Evolutionary conservation across 2,329 filamentous ascomycete species (phyloP).

Genomic region (Colletotrichum tropicale): DNA sequence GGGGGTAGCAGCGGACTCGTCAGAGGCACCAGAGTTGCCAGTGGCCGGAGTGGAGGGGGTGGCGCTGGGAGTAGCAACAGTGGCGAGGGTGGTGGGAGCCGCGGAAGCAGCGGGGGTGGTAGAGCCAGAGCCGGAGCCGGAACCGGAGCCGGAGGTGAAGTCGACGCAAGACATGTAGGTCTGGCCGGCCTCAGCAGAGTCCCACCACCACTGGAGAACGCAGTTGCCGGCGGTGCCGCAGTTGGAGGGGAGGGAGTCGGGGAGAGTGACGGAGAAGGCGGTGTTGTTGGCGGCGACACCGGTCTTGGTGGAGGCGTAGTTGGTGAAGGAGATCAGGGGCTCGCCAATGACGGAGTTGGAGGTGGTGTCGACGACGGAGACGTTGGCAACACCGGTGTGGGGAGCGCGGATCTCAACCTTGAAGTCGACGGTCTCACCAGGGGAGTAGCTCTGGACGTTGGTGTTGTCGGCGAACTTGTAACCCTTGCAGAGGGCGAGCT

Average conservation of each 20-base stretch:
- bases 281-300: slow-evolving; percentile 26
- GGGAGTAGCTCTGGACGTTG: slow-evolving; percentile 27
- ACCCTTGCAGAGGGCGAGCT: slow-evolving; percentile 41
- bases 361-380: slow-evolving; percentile 51
- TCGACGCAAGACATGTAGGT: slow-evolving; percentile 70
- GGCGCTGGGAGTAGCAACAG: not conserved
- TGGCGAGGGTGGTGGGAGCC: slow-evolving; percentile 9
- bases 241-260: slow-evolving; percentile 44
- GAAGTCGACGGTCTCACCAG: slow-evolving; percentile 40
- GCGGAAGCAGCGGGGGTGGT: not conserved
- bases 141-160: slow-evolving; percentile 39
- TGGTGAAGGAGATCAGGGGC: slow-evolving; percentile 50
- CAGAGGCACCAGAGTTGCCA: not conserved
- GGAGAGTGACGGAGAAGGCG: slow-evolving; percentile 61
- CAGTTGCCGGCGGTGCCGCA: slow-evolving; percentile 54
- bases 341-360: slow-evolving; percentile 52
- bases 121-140: slow-evolving; percentile 4
- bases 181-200: slow-evolving; percentile 59
- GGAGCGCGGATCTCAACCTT: slow-evolving; percentile 43
- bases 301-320: slow-evolving; percentile 29
- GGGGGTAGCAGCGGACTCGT: not conserved
- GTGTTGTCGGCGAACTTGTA: slow-evolving; percentile 36
- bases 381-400: slow-evolving; percentile 42
- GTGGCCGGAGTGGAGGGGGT: not conserved
- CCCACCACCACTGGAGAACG: slow-evolving; percentile 68